phyloP scores from a whole-genome alignment of 495 filamentous ascomycete genomes.

The Podospora comata region DNA sequence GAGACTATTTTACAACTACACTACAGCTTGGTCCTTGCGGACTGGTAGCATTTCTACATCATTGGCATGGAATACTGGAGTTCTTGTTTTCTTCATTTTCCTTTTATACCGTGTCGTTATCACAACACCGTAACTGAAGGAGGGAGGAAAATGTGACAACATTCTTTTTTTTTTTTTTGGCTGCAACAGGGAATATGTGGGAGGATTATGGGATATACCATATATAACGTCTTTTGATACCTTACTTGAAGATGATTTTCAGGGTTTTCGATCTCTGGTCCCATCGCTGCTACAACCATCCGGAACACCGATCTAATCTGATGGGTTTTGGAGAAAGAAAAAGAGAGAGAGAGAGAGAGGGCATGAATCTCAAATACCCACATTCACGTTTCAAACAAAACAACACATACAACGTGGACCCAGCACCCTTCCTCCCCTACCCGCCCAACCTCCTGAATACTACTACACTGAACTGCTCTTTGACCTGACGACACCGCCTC shows the following conservation, averaged over 20 bases:
- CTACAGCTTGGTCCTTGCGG: not conserved
- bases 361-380: not conserved
- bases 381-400: not conserved
- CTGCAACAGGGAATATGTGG: not conserved
- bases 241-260: not conserved
- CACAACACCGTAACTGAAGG: not conserved
- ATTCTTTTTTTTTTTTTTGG: not conserved
- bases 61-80: not conserved
- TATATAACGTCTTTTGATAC: not conserved
- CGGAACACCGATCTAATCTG: no score
- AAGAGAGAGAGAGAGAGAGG: not conserved
- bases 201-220: not conserved
- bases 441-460: not conserved
- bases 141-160: not conserved
- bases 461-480: not conserved
- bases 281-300: not conserved
- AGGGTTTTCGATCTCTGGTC: no score
- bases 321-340: no score
- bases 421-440: no score
- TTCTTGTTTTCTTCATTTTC: not conserved
- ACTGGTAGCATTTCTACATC: not conserved
- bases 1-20: conserved; percentile 2
- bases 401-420: not conserved
- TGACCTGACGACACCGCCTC: not conserved
- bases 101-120: not conserved